phyloP scores from a whole-genome alignment of 441 rosid genomes.

The Pelargonium australe region DNA sequence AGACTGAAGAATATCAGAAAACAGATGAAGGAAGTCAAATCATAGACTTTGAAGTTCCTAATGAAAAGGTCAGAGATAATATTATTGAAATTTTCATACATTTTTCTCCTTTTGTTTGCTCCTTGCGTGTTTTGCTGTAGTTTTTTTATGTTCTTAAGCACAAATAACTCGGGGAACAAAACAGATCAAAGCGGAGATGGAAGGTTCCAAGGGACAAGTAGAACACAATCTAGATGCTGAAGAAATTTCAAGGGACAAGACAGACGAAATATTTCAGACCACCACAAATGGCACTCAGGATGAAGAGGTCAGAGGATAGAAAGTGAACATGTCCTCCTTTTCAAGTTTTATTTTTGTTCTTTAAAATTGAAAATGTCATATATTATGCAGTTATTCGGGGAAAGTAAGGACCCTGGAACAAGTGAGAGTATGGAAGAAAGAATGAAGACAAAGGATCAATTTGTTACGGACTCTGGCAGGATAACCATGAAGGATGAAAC shows the following conservation, averaged over 20 bases:
- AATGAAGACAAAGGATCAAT: constrained; percentile 21
- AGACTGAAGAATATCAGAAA: constrained; percentile 23
- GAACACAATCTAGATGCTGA: constrained; percentile 26
- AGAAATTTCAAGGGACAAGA: constrained; percentile 27
- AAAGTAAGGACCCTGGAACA: constrained; percentile 20
- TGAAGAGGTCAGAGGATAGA: constrained; percentile 26
- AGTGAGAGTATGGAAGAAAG: constrained; percentile 21
- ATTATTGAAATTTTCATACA: constrained; percentile 8
- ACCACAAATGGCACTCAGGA: constrained; percentile 11
- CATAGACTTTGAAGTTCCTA: constrained; percentile 23
- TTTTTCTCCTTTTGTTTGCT: background rate
- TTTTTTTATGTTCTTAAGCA: constrained; percentile 6
- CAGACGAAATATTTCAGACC: constrained; percentile 13
- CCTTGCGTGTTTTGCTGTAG: constrained; percentile 1
- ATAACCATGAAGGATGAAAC: constrained; percentile 23
- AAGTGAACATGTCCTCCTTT: background rate
- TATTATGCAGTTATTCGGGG: constrained; percentile 23
- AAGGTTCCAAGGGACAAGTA: constrained; percentile 19
- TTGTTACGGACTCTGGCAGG: constrained; percentile 19
- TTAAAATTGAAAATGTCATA: constrained; percentile 13
- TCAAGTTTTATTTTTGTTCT: constrained; percentile 2
- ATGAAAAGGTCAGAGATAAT: constrained; percentile 39
- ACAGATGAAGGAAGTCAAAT: constrained; percentile 25
- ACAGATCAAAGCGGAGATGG: constrained; percentile 32
- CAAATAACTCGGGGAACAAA: constrained; percentile 1